Base-by-base conservation (phyloP, 202 grass and related monocot species). In the Digitaria exilis region DNA sequence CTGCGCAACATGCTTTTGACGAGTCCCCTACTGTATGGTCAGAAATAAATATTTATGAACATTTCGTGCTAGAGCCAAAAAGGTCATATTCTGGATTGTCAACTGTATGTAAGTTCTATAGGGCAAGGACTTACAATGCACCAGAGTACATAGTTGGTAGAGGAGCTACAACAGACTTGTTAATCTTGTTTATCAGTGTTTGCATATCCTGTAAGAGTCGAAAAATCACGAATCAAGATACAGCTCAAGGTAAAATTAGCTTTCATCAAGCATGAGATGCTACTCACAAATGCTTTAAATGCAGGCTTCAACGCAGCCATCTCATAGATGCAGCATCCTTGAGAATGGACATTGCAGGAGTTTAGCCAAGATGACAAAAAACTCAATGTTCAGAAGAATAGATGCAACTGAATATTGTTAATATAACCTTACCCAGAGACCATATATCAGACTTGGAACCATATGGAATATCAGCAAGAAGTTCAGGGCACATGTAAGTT, bases 271-370 rank as follows among this genome's bases (percentile, higher is more conserved):
- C 12, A 35, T 34, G 26, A 50, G 30, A 35, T 78, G 34, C 48
- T 80, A 98, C 92, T 93, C 80, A 98, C 95, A 88, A 93, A 98
- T 77, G 95, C 95, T 93, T 93, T 95, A 58, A 98, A 98, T 88
- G 95, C 90, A 69, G 91, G 88, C 63, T 85, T 98, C 21, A 95
- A 84, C 80, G 95, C 88, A 90, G 95, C 88, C 95, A 98, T 98
- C 88, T 98, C 95, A 91, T 91, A 98, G 71, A 95, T 91, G 66
- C 95, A 98, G 30, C 92, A 95, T 30, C 95, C 95, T 98, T 9
- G 28, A 51, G 44, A 73, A 34, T 51, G 65, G 56, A 73, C 45
- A 74, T 46, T 78, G 61, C 17, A 86, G 57, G 69, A 61, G 54
- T 64, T 87, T 65, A 87, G 71, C 10, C 42, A 88, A 11, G 45